Conservation (phyloP, 2,329 filamentous ascomycete species). For the Metarhizium robertsii region DNA sequence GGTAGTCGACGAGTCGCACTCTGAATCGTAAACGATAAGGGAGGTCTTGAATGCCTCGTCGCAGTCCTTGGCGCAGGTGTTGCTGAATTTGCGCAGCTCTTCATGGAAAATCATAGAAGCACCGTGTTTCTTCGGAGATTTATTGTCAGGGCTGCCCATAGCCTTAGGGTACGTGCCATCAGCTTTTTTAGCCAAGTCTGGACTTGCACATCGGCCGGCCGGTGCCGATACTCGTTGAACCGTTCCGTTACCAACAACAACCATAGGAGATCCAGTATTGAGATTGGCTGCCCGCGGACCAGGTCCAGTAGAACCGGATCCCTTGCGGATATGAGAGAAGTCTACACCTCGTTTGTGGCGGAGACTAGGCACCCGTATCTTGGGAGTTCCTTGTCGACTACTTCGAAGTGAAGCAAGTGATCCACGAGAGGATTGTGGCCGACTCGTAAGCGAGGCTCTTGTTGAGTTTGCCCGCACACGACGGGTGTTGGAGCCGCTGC, state of each 20-base stretch:
- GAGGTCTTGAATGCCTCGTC: conserved; percentile 83
- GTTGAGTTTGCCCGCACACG: conserved; percentile 19
- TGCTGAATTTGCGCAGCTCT: conserved; percentile 75
- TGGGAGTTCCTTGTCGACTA: conserved; percentile 31
- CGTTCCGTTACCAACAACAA: conserved; percentile 11
- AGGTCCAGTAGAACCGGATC: conserved; percentile 20
- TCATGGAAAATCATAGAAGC: conserved; percentile 45
- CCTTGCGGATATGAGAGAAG: conserved; percentile 40
- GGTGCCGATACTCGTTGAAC: conserved; percentile 12
- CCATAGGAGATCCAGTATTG: conserved; percentile 9
- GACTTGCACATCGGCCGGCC: conserved; percentile 16
- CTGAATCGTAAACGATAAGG: conserved; percentile 31
- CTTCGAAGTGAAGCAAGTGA: conserved; percentile 43
- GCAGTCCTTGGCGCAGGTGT: conserved; percentile 78
- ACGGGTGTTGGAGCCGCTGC: conserved; percentile 25
- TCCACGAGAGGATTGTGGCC: conserved; percentile 24
- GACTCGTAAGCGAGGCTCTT: conserved; percentile 18
- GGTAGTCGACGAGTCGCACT: conserved; percentile 21
- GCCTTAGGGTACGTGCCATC: conserved; percentile 17
- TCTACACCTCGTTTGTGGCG: conserved; percentile 45
- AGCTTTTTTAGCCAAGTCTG: conserved; percentile 17
- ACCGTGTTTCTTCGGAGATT: conserved; percentile 12
- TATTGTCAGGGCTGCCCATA: conserved; percentile 10
- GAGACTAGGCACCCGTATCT: conserved; percentile 30
- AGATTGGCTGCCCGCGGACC: conserved; percentile 5